Conservation (phyloP, 768 basidiomycete species). For the Naganishia onofrii region DNA sequence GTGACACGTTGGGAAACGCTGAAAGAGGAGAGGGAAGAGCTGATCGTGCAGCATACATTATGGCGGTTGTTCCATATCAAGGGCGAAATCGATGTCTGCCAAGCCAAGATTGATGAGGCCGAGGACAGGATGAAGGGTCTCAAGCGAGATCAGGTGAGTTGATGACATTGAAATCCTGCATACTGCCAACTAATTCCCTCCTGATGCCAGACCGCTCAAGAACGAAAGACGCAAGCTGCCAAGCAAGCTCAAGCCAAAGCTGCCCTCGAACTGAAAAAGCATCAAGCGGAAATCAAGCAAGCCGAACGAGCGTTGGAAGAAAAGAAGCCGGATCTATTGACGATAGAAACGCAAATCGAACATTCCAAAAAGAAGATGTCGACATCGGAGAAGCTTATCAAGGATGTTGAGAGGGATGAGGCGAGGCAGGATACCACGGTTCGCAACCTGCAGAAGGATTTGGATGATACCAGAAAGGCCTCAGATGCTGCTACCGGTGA, state of each 20-base stretch:
- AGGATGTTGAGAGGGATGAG: conserved; percentile 65
- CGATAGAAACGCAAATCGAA: conserved; percentile 79
- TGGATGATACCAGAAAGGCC: conserved; percentile 64
- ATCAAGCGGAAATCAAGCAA: conserved; percentile 83
- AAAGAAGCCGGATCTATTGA: conserved; percentile 75
- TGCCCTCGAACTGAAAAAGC: conserved; percentile 70
- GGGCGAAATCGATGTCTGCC: conserved; percentile 69
- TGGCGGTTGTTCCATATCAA: conserved; percentile 90
- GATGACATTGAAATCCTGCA: neutral
- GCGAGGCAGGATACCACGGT: conserved; percentile 51
- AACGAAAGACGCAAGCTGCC: conserved; percentile 66
- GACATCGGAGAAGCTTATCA: conserved; percentile 65
- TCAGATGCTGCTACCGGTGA: conserved; percentile 77
- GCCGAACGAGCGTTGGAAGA: conserved; percentile 83
- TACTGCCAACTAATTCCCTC: neutral
- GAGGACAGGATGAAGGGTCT: conserved; percentile 69
- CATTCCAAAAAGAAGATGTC: conserved; percentile 76
- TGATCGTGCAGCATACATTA: conserved; percentile 75
- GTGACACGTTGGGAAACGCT: conserved; percentile 81
- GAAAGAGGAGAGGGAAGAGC: conserved; percentile 72
- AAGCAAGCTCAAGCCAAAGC: conserved; percentile 77
- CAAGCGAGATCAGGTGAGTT: conserved; percentile 62
- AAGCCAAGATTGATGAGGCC: conserved; percentile 67
- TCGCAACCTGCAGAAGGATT: conserved; percentile 61
- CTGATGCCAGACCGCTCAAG: conserved; percentile 52